A percentile compares a stretch with the other conserved stretches of the same genome.
Conservation (phyloP, 192 early-diverging fungal species). For the Coemansia asiatica region DNA sequence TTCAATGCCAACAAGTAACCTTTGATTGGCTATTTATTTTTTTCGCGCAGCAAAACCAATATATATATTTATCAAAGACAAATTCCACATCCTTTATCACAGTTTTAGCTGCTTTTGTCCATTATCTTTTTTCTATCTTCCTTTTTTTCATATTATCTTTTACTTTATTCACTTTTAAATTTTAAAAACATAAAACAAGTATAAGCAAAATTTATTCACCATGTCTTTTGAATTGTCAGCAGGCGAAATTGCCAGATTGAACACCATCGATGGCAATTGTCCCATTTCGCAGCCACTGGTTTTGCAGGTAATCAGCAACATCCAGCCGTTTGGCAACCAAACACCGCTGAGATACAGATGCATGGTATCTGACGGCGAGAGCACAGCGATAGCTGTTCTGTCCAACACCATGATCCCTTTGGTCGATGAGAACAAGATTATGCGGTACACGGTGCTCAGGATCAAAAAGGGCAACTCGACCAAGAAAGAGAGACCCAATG, state of each 20-base stretch:
- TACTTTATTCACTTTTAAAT: background rate
- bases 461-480: conserved; percentile 32
- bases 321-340: conserved; percentile 41
- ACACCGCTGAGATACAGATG: conserved; percentile 35
- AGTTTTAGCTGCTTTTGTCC: background rate
- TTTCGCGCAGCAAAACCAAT: background rate
- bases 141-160: background rate
- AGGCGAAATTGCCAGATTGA: conserved; percentile 40
- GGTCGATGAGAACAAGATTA: conserved; percentile 30
- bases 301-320: conserved; percentile 37
- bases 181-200: background rate
- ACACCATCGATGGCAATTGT: conserved; percentile 15
- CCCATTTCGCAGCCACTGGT: conserved; percentile 20
- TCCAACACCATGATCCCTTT: conserved; percentile 32
- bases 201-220: background rate
- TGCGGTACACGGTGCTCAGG: conserved; percentile 36
- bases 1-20: background rate
- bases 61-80: background rate
- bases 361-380: conserved; percentile 49
- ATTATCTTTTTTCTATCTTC: background rate
- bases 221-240: conserved; percentile 24
- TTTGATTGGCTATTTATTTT: background rate
- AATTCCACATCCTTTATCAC: background rate
- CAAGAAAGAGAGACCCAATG: conserved; percentile 28
- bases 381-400: conserved; percentile 39